Evolutionary conservation across 352 stramenopile species (phyloP), one percentile per base, ranked within the genome.

Genomic region (Pythium monospermum): DNA sequence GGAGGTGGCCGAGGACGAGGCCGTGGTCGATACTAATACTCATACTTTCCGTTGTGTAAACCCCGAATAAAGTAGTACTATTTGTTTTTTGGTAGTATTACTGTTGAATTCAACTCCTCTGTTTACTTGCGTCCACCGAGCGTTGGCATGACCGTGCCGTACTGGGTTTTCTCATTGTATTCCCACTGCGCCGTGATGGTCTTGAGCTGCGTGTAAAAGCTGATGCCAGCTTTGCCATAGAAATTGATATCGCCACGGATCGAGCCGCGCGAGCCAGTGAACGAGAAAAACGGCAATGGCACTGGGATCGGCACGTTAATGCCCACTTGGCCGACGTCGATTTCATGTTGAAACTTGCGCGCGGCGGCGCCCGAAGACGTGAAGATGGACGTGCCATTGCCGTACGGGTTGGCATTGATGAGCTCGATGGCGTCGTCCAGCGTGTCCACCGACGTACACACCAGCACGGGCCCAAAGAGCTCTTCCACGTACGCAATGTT

Each of bases 191-290:
- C 89, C 13, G 94, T 99, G 49, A 99, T 88, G 23, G 96, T 98
- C 79, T 99, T 99, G 53, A 95, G 82, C 69, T 98, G 93, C 47
- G 96, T 99, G 74, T 97, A 99, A 58, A 99, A 99, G 62, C 97
- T 85, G 42, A 98, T 87, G 32, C 95, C 96, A 28, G 93, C 73
- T 62, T 98, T 96, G 64, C 92, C 92, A 68, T 98, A 99, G 71
- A 99, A 99, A 71, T 99, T 97, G 30, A 98, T 55, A 73, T 98
- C 96, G 6, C 96, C 96, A 23, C 83, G 75, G 68, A 99, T 98
- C 42, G 87, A 98, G 22, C 60, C 83, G 36, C 94, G 83, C 52
- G 83, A 97, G 25, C 96, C 96, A 11, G 96, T 99, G 81, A 99
- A 99, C 27, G 86, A 97, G 70, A 99, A 99, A 69, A 98, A 96